Conservation (phyloP, 345 rosid species). For the Triadica sebifera region DNA sequence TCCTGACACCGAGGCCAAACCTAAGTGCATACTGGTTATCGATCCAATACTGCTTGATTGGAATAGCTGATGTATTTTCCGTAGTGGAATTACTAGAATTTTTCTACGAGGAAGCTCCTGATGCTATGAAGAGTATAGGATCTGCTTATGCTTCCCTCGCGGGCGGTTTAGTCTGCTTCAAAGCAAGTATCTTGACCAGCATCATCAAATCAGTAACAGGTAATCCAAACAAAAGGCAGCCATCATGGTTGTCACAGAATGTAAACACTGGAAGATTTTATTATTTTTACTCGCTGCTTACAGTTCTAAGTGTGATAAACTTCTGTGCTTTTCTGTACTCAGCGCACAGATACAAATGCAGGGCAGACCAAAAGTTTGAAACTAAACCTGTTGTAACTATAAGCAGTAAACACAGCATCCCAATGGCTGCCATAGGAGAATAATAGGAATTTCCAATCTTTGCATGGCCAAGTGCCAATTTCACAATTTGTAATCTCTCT, state of each 20-base stretch:
- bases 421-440: not conserved
- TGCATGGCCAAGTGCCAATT: not conserved
- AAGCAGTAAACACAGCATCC: constrained; percentile 25
- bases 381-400: constrained; percentile 20
- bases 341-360: constrained; percentile 63
- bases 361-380: constrained; percentile 37
- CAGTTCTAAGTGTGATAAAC: constrained; percentile 59
- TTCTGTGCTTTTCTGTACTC: constrained; percentile 62
- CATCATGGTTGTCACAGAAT: constrained; percentile 82
- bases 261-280: constrained; percentile 77
- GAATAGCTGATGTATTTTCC: too few species aligned
- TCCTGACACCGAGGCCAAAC: too few species aligned
- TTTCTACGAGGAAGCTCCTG: too few species aligned
- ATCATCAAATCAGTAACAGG: constrained; percentile 63
- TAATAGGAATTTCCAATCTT: not conserved
- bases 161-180: constrained; percentile 82
- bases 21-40: too few species aligned
- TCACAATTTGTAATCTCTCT: not conserved
- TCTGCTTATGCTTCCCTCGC: constrained; percentile 88
- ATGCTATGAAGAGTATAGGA: constrained; percentile 81
- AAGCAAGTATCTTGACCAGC: constrained; percentile 68
- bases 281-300: constrained; percentile 72
- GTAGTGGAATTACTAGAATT: too few species aligned
- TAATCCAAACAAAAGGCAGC: constrained; percentile 29
- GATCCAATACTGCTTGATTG: too few species aligned